Percentiles rank a stretch among this genome's conserved stretches.
Conservation (phyloP, 2,329 filamentous ascomycete genomes). For the Aspergillus transmontanensis region DNA sequence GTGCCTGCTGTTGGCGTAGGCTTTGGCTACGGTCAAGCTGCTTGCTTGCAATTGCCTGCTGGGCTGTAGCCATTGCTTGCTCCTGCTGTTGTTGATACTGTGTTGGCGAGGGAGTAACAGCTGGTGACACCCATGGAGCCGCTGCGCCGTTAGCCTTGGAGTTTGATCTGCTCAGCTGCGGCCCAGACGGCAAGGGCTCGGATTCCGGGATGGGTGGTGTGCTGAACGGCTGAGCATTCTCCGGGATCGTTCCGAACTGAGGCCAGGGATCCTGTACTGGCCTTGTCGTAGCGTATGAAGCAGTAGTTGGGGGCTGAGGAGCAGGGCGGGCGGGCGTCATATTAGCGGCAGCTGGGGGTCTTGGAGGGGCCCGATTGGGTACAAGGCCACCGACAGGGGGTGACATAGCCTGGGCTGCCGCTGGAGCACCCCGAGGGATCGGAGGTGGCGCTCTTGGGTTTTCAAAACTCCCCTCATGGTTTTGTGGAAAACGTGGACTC, state of each 20-base stretch:
- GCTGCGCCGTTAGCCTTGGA: conserved; percentile 62
- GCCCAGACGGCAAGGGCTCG: conserved; percentile 65
- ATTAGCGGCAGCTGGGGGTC: conserved; percentile 64
- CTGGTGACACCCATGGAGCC: conserved; percentile 48
- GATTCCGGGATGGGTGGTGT: conserved; percentile 57
- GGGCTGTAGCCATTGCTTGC: conserved; percentile 76
- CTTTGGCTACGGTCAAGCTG: conserved; percentile 74
- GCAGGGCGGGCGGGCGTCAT: conserved; percentile 46
- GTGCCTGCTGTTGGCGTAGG: conserved; percentile 64
- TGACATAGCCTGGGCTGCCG: conserved; percentile 53
- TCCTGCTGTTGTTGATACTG: conserved; percentile 73
- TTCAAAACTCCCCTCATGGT: conserved; percentile 92
- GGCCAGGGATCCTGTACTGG: conserved; percentile 57
- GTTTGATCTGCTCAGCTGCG: conserved; percentile 69
- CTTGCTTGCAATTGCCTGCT: conserved; percentile 71
- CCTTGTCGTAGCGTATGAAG: conserved; percentile 48
- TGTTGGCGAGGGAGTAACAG: conserved; percentile 40
- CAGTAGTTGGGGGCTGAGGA: conserved; percentile 44
- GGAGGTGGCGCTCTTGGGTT: conserved; percentile 93
- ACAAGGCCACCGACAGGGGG: conserved; percentile 60
- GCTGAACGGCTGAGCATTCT: conserved; percentile 39
- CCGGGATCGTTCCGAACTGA: neutral
- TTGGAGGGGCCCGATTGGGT: conserved; percentile 82
- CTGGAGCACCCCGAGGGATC: conserved; percentile 61
- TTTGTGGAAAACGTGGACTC: conserved; percentile 85